These are phyloP conservation scores for Penicillium salamii DNA, from an alignment of 495 filamentous ascomycete genomes.

Conservation along the genomic window DNA sequence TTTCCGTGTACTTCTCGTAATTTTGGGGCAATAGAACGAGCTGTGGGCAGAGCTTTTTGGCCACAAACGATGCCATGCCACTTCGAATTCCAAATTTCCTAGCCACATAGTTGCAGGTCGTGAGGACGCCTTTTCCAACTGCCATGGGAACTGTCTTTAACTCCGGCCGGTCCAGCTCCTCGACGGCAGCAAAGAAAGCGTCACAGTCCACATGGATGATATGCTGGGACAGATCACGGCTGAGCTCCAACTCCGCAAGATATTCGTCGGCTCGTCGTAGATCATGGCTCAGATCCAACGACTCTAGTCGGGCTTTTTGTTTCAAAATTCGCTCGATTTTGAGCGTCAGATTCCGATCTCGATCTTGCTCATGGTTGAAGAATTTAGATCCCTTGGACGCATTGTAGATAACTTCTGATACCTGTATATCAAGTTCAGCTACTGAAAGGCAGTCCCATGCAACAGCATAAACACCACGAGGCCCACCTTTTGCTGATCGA, in stretches of 20 bases:
- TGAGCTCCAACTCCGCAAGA: conserved; percentile 72
- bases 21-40: conserved; percentile 80
- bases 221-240: conserved; percentile 77
- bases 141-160: conserved; percentile 88
- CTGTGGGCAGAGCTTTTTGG: conserved; percentile 88
- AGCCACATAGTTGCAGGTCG: conserved; percentile 92
- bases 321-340: conserved; percentile 81
- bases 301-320: conserved; percentile 74
- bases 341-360: conserved; percentile 77
- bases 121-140: conserved; percentile 87
- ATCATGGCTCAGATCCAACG: conserved; percentile 69
- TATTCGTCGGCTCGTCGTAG: conserved; percentile 76
- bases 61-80: conserved; percentile 95
- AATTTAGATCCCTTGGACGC: conserved; percentile 96
- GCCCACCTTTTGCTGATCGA: conserved; percentile 82
- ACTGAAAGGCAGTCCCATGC: neutral
- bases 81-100: conserved; percentile 86
- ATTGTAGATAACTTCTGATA: conserved; percentile 97
- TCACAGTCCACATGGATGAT: conserved; percentile 96
- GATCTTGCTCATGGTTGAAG: conserved; percentile 86
- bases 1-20: conserved; percentile 87
- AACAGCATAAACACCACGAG: neutral
- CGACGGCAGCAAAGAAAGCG: conserved; percentile 95
- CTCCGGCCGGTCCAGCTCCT: conserved; percentile 87
- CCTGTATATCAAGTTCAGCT: conserved; percentile 40